Evolutionary conservation across 31 red algal genomes (phyloP).

Genomic region (Asparagopsis taxiformis): DNA sequence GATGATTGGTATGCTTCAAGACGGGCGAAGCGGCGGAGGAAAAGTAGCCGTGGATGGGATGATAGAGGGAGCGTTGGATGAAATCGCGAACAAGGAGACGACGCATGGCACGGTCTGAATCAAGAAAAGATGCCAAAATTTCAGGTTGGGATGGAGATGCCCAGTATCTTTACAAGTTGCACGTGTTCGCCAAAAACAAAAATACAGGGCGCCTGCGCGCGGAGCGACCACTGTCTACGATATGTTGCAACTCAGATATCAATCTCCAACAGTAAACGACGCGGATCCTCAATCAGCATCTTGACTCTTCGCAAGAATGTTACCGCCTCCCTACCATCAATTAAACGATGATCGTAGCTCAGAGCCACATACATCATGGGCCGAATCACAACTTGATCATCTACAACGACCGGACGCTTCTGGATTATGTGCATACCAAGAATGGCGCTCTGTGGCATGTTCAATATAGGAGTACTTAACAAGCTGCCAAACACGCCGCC

Average conservation of each 20-base stretch:
- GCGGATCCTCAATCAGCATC: slow-evolving; percentile 95
- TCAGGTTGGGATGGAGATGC: not conserved
- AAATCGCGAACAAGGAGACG: slow-evolving; percentile 36
- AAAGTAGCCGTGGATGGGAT: slow-evolving; percentile 42
- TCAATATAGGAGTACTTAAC: slow-evolving; percentile 96
- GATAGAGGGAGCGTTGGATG: slow-evolving; percentile 34
- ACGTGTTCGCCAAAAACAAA: not conserved
- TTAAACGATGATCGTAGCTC: slow-evolving; percentile 98
- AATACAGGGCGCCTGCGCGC: not conserved
- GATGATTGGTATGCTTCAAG: slow-evolving; percentile 3
- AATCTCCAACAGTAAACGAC: slow-evolving; percentile 86
- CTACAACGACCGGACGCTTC: slow-evolving; percentile 89
- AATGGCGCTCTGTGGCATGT: slow-evolving; percentile 99
- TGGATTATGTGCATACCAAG: slow-evolving; percentile 99
- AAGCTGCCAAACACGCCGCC: slow-evolving; percentile 98
- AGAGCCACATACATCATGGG: slow-evolving; percentile 99
- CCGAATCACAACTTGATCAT: slow-evolving; percentile 94
- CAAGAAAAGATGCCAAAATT: slow-evolving; percentile 4
- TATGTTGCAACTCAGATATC: slow-evolving; percentile 27
- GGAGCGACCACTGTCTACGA: too few relatives aligned
- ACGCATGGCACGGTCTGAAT: not conserved
- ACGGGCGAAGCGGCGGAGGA: slow-evolving; percentile 25
- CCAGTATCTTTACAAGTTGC: not conserved
- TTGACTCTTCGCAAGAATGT: slow-evolving; percentile 94
- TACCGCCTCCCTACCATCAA: slow-evolving; percentile 99